phyloP scores from a whole-genome alignment of 1,284 basidiomycete genomes.

The Mycosarcoma mackinlayi region DNA sequence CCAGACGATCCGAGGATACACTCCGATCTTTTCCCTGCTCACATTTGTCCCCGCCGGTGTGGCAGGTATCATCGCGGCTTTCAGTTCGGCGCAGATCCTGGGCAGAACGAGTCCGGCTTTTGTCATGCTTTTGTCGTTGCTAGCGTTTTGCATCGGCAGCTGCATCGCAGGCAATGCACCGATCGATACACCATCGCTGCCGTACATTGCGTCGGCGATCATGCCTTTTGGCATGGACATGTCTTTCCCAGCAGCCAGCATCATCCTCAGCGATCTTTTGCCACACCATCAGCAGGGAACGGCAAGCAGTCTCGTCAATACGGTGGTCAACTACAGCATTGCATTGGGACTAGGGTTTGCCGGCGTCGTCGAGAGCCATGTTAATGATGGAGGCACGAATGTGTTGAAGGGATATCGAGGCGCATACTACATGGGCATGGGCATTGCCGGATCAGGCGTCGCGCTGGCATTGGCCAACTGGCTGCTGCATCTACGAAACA shows the following conservation, averaged over 20 bases:
- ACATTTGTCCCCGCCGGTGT: conserved; percentile 36
- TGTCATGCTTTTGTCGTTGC: conserved; percentile 47
- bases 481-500: conserved; percentile 16
- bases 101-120: conserved; percentile 30
- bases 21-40: conserved; percentile 25
- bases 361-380: conserved; percentile 53
- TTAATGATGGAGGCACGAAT: conserved; percentile 35
- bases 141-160: conserved; percentile 51
- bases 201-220: conserved; percentile 34
- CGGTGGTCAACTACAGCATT: conserved; percentile 57
- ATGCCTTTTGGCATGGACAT: conserved; percentile 59
- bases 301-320: conserved; percentile 58
- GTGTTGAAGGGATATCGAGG: conserved; percentile 35
- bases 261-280: conserved; percentile 48
- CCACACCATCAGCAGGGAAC: conserved; percentile 50
- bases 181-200: conserved; percentile 17
- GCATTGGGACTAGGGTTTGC: conserved; percentile 58
- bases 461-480: conserved; percentile 32
- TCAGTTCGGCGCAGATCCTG: conserved; percentile 37
- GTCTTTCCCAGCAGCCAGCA: conserved; percentile 49
- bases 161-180: conserved; percentile 38
- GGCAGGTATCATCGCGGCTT: conserved; percentile 44
- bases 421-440: conserved; percentile 48
- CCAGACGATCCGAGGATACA: conserved; percentile 26
- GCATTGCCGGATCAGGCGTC: conserved; percentile 34